Evolutionary conservation across 2,329 filamentous ascomycete species (phyloP).

Genomic region (Arthrobotrys musiformis): DNA sequence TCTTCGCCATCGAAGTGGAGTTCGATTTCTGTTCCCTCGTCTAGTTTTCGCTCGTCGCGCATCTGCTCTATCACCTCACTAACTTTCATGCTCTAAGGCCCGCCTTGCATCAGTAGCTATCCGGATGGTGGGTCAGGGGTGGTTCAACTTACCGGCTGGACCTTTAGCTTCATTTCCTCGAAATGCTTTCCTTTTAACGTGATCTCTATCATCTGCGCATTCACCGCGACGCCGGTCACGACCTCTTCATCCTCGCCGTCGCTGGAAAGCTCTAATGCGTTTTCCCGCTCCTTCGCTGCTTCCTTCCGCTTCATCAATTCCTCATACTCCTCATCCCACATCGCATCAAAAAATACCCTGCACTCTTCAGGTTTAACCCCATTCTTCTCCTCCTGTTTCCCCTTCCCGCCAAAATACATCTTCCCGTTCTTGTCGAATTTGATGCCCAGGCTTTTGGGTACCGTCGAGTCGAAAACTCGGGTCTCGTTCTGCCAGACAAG

Average conservation of each 20-base stretch:
- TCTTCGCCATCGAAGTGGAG: constrained; percentile 50
- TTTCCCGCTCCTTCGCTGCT: constrained; percentile 24
- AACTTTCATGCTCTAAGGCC: constrained; percentile 42
- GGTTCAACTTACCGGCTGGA: constrained; percentile 35
- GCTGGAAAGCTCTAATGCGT: not conserved
- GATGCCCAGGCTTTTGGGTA: constrained; percentile 41
- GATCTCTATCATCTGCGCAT: constrained; percentile 32
- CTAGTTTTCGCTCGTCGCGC: constrained; percentile 20
- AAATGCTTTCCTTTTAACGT: constrained; percentile 44
- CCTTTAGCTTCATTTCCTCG: constrained; percentile 41
- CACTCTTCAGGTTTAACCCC: constrained; percentile 38
- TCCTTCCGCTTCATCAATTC: constrained; percentile 24
- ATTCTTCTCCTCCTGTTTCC: constrained; percentile 1
- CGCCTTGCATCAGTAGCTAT: not conserved
- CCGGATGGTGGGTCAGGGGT: not conserved
- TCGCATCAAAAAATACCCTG: constrained; percentile 38
- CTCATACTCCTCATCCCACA: constrained; percentile 43
- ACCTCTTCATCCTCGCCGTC: constrained; percentile 17
- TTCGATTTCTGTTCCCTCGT: constrained; percentile 48
- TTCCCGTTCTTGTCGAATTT: constrained; percentile 42
- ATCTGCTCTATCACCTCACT: constrained; percentile 36
- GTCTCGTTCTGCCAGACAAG: constrained; percentile 50
- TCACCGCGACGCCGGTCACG: constrained; percentile 38
- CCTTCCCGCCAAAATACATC: constrained; percentile 27
- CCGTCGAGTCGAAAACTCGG: constrained; percentile 41